Base-by-base conservation (phyloP, 306 rosid genomes). In the Potentilla sterilis region DNA sequence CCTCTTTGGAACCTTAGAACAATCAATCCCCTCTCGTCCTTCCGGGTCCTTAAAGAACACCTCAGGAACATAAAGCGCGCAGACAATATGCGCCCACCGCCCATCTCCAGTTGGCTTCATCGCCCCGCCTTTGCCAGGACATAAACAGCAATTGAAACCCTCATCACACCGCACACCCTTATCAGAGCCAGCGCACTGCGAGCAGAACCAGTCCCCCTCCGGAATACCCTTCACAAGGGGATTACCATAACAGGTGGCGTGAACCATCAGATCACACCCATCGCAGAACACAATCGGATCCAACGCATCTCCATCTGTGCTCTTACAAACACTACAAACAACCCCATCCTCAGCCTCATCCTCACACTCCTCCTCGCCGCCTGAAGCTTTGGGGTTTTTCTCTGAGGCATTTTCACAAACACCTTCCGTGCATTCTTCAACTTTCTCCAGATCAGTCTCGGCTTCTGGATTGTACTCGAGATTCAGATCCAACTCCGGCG, bases 271-370 rank as follows among this genome's bases (percentile, higher is more conserved):
- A 69, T 95, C 86, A 37, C 99, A 95, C 7, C 97, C 96, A 51
- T 92, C 99, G 43, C 97, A 95, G 6, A 95, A 52, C 16, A 95
- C 99, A 9, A 92, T 94, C 40, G 98, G 97, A 48, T 94, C 95
- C 0, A 79, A 61, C 9, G 92, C 81, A 21, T 88, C 94, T 18
- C 92, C 99, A 48, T 95, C 99, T 0, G 99, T 86, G 83, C 97
- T 95, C 72, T 79, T 86, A 85, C 90, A 95, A 78, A 84, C 86
- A 75, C 86, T 92, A 80, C 89, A 92, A 11, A 85, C 55, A 70
- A 88, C 77, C 64, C 96, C 99, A 77, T 85, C 91, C 9, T 87
- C 88, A 9, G 84, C 89, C 0, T 19, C 88, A 9, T 84, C 89
- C 0, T 19, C 79, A 14, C 4, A 46, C 35, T 32, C 74, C 2